phyloP scores from a whole-genome alignment of 2,329 filamentous ascomycete genomes.

The Penicillium psychrosexuale region DNA sequence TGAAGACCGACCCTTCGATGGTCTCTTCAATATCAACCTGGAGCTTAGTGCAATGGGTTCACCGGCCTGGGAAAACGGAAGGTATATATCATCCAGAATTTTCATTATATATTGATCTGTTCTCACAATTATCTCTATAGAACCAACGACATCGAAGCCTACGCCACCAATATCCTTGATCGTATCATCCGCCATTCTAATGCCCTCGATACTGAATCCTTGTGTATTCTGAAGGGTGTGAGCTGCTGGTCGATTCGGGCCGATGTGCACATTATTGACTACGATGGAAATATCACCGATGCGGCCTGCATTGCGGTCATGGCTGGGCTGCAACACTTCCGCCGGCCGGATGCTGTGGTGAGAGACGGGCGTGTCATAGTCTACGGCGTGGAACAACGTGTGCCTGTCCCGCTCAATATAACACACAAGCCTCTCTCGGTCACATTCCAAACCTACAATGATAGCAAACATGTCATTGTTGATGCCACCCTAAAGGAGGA shows the following conservation, averaged over 20 bases:
- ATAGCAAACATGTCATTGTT: slow-evolving; percentile 43
- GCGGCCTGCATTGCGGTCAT: slow-evolving; percentile 82
- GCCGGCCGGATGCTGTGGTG: slow-evolving; percentile 82
- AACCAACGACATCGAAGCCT: slow-evolving; percentile 76
- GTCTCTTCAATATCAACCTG: slow-evolving; percentile 86
- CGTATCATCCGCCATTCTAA: slow-evolving; percentile 90
- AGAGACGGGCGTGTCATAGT: slow-evolving; percentile 81
- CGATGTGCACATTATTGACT: slow-evolving; percentile 85
- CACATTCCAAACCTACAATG: slow-evolving; percentile 77
- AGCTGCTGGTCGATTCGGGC: slow-evolving; percentile 91
- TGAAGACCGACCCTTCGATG: slow-evolving; percentile 87
- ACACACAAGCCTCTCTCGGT: slow-evolving; percentile 89
- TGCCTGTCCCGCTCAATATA: slow-evolving; percentile 85
- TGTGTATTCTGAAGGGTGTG: slow-evolving; percentile 85
- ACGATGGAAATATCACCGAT: slow-evolving; percentile 88
- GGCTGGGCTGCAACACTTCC: slow-evolving; percentile 84
- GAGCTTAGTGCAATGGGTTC: slow-evolving; percentile 92
- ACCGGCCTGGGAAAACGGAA: slow-evolving; percentile 81
- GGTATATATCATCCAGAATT: slow-evolving; percentile 44
- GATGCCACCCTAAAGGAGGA: slow-evolving; percentile 50
- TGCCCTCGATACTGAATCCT: slow-evolving; percentile 89
- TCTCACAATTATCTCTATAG: slow-evolving; percentile 39
- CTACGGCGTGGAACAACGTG: slow-evolving; percentile 78
- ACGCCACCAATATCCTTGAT: slow-evolving; percentile 84
- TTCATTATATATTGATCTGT: background rate